phyloP scores from a whole-genome alignment of 2,329 filamentous ascomycete species.

The Ophiosphaerella korrae region DNA sequence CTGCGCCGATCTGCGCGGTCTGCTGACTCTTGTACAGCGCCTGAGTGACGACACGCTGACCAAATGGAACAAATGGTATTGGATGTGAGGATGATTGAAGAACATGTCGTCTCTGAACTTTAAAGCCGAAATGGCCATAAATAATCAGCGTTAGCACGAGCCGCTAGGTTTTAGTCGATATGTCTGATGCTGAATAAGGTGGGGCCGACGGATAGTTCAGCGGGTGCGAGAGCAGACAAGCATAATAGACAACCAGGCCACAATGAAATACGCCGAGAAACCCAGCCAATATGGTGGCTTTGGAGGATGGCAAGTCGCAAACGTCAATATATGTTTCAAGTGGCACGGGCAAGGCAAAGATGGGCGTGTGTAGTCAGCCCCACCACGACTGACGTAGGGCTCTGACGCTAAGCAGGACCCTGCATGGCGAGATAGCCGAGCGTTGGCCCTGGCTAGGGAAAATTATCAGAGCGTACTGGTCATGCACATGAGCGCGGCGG shows the following conservation, averaged over 20 bases:
- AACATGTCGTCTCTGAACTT: too few relatives aligned
- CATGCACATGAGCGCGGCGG: slow-evolving; percentile 2
- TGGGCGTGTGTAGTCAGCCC: slow-evolving; percentile 4
- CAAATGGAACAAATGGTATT: too few relatives aligned
- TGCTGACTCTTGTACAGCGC: too few relatives aligned
- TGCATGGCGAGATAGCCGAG: slow-evolving; percentile 14
- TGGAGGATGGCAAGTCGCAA: slow-evolving; percentile 13
- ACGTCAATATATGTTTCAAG: slow-evolving; percentile 28
- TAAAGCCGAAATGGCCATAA: neutral
- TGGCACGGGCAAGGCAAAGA: slow-evolving; percentile 10
- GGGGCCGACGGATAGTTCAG: too few relatives aligned
- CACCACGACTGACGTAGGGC: slow-evolving; percentile 23
- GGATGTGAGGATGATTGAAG: too few relatives aligned
- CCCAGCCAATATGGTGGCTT: slow-evolving; percentile 17
- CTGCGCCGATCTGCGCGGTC: too few relatives aligned
- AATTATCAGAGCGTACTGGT: slow-evolving; percentile 1
- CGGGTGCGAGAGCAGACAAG: neutral
- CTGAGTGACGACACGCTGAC: too few relatives aligned
- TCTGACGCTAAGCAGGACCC: slow-evolving; percentile 11
- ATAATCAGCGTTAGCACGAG: neutral
- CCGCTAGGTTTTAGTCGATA: neutral
- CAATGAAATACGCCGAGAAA: slow-evolving; percentile 15
- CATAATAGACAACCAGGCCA: neutral
- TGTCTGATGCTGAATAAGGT: slow-evolving; percentile 2
- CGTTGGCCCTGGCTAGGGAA: slow-evolving; percentile 10